These are phyloP conservation scores for Pichia deserticola DNA, from an alignment of 805 yeast species.

Conservation along the genomic window DNA sequence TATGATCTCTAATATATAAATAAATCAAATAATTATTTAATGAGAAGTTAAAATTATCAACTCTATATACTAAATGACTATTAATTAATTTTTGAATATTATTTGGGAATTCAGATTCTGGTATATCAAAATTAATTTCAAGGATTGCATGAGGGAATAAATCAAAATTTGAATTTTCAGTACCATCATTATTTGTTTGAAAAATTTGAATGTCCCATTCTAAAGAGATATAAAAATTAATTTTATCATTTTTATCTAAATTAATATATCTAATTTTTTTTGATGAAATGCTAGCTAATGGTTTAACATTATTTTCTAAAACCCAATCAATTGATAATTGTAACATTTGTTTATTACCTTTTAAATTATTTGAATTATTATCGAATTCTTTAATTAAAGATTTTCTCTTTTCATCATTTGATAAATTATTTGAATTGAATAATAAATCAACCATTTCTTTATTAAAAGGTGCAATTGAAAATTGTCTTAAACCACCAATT, in stretches of 20 bases:
- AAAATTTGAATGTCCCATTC: conserved; percentile 21
- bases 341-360: conserved; percentile 27
- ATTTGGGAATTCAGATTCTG: conserved; percentile 27
- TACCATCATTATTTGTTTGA: conserved; percentile 2
- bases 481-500: conserved; percentile 36
- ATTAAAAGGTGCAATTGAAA: conserved; percentile 25
- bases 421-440: conserved; percentile 7
- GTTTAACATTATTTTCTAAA: conserved; percentile 22
- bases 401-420: conserved; percentile 10
- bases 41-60: conserved; percentile 31
- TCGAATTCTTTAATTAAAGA: conserved; percentile 17
- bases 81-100: conserved; percentile 33
- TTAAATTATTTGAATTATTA: conserved; percentile 9
- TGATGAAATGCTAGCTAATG: conserved; percentile 21
- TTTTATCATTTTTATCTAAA: conserved; percentile 12
- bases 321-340: conserved; percentile 28
- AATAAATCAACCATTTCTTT: conserved; percentile 15
- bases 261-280: conserved; percentile 24
- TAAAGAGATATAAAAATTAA: conserved; percentile 26
- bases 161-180: conserved; percentile 2
- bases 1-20: conserved; percentile 15
- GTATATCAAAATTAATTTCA: conserved; percentile 39
- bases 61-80: conserved; percentile 43
- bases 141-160: conserved; percentile 43
- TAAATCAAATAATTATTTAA: conserved; percentile 26